Conservation (phyloP, 192 early-diverging fungal species). For the Coemansia sp. region DNA sequence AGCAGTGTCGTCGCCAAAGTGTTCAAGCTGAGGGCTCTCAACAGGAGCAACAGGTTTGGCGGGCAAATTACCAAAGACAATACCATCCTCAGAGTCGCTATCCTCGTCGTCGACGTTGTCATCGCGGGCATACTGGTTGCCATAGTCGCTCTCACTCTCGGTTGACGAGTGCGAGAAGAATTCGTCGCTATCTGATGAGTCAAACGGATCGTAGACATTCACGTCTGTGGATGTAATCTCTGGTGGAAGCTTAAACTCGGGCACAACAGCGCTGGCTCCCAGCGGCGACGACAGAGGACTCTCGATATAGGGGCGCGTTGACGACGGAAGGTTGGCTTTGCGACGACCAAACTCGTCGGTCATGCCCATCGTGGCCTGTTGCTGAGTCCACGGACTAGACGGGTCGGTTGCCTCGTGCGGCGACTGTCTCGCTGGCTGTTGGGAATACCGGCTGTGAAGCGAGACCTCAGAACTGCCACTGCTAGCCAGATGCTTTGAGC, state of each 20-base stretch:
- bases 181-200: slow-evolving; percentile 58
- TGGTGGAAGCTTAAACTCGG: slow-evolving; percentile 42
- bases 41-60: background rate
- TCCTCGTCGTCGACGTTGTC: slow-evolving; percentile 17
- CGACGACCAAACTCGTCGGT: slow-evolving; percentile 52
- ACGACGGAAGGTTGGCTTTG: slow-evolving; percentile 11
- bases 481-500: slow-evolving; percentile 17
- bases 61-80: slow-evolving; percentile 41
- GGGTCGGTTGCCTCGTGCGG: slow-evolving; percentile 12
- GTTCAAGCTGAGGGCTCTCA: slow-evolving; percentile 5
- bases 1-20: background rate
- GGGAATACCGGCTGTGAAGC: slow-evolving; percentile 13
- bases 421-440: slow-evolving; percentile 13
- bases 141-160: slow-evolving; percentile 52
- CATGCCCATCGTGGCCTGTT: slow-evolving; percentile 48
- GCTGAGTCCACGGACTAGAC: slow-evolving; percentile 26
- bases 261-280: background rate
- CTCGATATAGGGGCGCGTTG: slow-evolving; percentile 6
- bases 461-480: slow-evolving; percentile 12
- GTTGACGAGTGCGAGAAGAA: slow-evolving; percentile 51
- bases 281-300: slow-evolving; percentile 9
- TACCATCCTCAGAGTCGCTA: slow-evolving; percentile 26
- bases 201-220: slow-evolving; percentile 57
- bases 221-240: slow-evolving; percentile 41
- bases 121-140: slow-evolving; percentile 15